These are phyloP conservation scores for Diplodia corticola DNA, from an alignment of 2,329 filamentous ascomycete genomes.

Conservation along the genomic window DNA sequence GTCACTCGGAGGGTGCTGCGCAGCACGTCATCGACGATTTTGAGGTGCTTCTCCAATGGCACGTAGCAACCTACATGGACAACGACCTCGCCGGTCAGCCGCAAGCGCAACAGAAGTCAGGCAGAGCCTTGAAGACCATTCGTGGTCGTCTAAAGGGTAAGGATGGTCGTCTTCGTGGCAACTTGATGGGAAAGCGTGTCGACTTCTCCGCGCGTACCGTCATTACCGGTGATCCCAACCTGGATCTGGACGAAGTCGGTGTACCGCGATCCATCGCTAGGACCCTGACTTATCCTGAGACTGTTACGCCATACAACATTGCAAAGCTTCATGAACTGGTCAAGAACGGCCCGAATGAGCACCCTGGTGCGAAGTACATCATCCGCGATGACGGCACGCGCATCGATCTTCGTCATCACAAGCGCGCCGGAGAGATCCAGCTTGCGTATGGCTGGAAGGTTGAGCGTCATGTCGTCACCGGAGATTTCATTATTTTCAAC, in stretches of 20 bases:
- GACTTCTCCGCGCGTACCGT: constrained; percentile 99
- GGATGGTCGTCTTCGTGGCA: constrained; percentile 94
- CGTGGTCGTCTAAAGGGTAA: constrained; percentile 98
- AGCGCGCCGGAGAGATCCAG: constrained; percentile 79
- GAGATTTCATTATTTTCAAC: constrained; percentile 99
- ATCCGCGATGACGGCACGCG: constrained; percentile 90
- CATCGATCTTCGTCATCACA: constrained; percentile 92
- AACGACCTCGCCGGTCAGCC: constrained; percentile 97
- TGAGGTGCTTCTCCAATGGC: constrained; percentile 89
- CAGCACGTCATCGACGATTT: constrained; percentile 91
- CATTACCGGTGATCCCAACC: constrained; percentile 96
- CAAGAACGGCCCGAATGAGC: constrained; percentile 89
- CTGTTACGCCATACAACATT: constrained; percentile 97
- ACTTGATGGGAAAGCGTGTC: constrained; percentile 99
- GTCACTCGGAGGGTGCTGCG: constrained; percentile 86
- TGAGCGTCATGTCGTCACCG: constrained; percentile 92
- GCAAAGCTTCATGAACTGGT: constrained; percentile 86
- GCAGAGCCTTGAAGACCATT: constrained; percentile 93
- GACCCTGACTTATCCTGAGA: constrained; percentile 93
- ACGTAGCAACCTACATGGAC: constrained; percentile 99
- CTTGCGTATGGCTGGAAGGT: constrained; percentile 98
- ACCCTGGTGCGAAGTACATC: constrained; percentile 95
- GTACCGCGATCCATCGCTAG: constrained; percentile 91
- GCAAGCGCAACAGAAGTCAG: constrained; percentile 93
- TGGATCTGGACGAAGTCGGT: constrained; percentile 95